Evolutionary conservation across 1,284 basidiomycete genomes (phyloP), one percentile per base, ranked within the genome.

Genomic region (Rhodofomes roseus): DNA sequence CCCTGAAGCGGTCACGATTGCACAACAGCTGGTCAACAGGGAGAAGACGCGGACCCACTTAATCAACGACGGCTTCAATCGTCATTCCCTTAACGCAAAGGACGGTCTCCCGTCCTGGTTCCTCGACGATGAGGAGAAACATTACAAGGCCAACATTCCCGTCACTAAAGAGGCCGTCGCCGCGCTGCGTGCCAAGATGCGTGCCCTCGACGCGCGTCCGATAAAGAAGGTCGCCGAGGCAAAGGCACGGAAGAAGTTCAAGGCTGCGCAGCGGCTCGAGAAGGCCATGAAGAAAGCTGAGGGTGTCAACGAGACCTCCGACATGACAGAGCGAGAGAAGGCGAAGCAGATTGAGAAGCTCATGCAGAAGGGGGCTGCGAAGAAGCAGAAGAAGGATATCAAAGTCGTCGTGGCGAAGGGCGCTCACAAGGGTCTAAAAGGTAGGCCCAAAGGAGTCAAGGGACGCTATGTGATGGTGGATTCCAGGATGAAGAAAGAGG

Each of bases 181-280:
- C 57, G 90, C 89, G 3, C 81, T 99, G 39, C 87, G 93, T 37
- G 94, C 92, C 18, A 93, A 91, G 71, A 93, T 97, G 77, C 89
- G 96, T 25, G 94, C 95, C 5, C 81, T 99, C 51, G 95, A 99
- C 71, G 96, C 96, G 2, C 86, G 97, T 14, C 97, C 97, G 18
- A 99, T 99, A 78, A 99, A 98, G 80, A 99, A 99, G 81, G 83
- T 99, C 12, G 97, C 96, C 20, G 97, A 99, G 78, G 97, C 97
- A 46, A 99, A 99, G 76, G 95, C 94, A 39, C 84, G 97, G 62
- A 99, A 99, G 79, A 99, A 99, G 80, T 78, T 93, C 73, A 93
- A 91, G 76, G 93, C 95, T 4, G 82, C 86, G 22, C 90, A 93
- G 68, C 81, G 89, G 54, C 77, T 98, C 22, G 93, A 97, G 68